Evolutionary conservation across 1,139 yeast species (phyloP).

Genomic region (Blastobotrys elegans): DNA sequence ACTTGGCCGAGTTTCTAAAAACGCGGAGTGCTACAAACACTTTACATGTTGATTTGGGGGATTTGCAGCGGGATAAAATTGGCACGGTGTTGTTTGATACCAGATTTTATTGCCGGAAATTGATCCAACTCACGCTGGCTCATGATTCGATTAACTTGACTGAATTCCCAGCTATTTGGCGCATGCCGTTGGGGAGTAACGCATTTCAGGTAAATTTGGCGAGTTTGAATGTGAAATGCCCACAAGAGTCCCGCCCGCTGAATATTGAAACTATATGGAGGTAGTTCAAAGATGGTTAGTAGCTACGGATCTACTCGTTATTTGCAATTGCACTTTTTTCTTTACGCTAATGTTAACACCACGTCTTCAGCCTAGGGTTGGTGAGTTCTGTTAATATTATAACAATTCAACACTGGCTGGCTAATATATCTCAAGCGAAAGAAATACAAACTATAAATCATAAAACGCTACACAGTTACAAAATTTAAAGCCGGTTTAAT

Average conservation of each 20-base stretch:
- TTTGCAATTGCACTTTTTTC: no score
- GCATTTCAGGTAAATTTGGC: neutral
- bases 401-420: no score
- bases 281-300: no score
- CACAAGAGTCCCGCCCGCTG: neutral
- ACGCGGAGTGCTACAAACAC: neutral
- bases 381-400: no score
- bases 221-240: neutral
- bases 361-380: no score
- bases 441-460: no score
- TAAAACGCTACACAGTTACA: no score
- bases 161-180: neutral
- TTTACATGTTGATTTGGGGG: slow-evolving; percentile 3
- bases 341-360: no score
- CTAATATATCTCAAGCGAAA: no score
- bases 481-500: no score
- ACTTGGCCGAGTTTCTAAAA: neutral
- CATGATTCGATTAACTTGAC: neutral
- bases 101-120: neutral
- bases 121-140: neutral
- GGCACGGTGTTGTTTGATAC: neutral
- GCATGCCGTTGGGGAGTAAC: neutral
- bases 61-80: neutral
- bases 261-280: neutral
- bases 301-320: no score